Base-by-base conservation (phyloP, 352 stramenopile species). In the Aphanomyces stellatus region DNA sequence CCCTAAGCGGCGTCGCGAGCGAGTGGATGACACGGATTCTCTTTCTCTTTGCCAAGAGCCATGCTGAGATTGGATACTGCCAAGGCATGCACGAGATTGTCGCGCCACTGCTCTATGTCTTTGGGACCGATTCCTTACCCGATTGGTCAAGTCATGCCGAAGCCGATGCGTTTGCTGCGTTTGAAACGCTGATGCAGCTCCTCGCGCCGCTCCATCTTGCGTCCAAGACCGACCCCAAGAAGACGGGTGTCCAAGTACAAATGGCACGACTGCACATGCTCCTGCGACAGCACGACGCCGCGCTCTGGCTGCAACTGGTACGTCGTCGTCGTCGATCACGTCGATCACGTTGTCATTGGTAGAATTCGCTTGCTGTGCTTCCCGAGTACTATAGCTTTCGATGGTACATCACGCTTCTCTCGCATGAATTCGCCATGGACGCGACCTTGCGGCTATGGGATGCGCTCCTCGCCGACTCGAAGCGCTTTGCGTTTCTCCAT, bases 61-160 rank as follows among this genome's bases (percentile, higher is more conserved):
- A 97, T 53, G 75, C 82, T 1, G 74, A 88, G 6, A 76, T 96
- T 22, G 87, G 88, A 27, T 98, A 98, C 79, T 84, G 95, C 57
- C 94, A 98, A 73, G 94, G 91, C 40, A 98, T 98, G 94, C 96
- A 98, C 71, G 94, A 98, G 70, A 90, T 98, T 59, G 75, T 96
- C 2, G 93, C 85, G 3, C 90, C 88, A 33, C 71, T 98, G 3
- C 43, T 96, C 19, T 85, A 82, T 62, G 80, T 84, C 4, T 83
- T 93, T 25, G 85, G 90, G 61, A 78, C 69, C 10, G 88, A 95
- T 57, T 40, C 57, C 7, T 43, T 48, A 11, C 63, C 75, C 3
- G 65, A 69, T 10, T 80, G 69, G 73, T 67, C 71, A 1, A 51
- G 55, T 2, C 69, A 87, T 41, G 65, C 80, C 1, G 79, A 90